phyloP scores from a whole-genome alignment of 2,329 filamentous ascomycete species.

The Zasmidium citrigriseum region DNA sequence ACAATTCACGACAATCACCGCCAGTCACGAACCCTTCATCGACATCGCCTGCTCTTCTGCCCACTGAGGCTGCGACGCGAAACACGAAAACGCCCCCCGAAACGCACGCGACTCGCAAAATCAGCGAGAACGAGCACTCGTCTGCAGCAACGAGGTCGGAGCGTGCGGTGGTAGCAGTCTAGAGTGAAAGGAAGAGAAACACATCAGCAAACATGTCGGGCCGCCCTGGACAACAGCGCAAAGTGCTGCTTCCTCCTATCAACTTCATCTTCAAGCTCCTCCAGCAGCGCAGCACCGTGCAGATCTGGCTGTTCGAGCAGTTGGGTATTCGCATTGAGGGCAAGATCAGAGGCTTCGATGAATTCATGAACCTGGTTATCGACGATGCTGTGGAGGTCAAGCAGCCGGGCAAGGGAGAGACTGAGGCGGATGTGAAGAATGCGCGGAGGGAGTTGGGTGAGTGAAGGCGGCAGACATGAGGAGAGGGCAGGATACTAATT shows the following conservation, averaged over 20 bases:
- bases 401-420: slow-evolving; percentile 28
- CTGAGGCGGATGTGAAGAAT: slow-evolving; percentile 22
- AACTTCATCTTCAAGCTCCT: slow-evolving; percentile 95
- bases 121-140: neutral
- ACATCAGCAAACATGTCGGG: slow-evolving; percentile 51
- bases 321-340: slow-evolving; percentile 91
- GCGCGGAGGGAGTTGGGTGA: slow-evolving; percentile 21
- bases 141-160: no score
- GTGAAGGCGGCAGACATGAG: slow-evolving; percentile 1
- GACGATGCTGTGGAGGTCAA: slow-evolving; percentile 94
- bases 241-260: slow-evolving; percentile 74
- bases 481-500: slow-evolving; percentile 9
- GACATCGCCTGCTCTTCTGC: no score
- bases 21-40: no score
- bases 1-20: no score
- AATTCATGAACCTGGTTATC: slow-evolving; percentile 98
- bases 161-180: no score
- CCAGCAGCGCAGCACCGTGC: slow-evolving; percentile 78
- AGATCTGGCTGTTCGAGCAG: slow-evolving; percentile 97
- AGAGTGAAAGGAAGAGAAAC: neutral
- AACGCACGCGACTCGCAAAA: no score
- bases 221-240: slow-evolving; percentile 54
- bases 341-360: slow-evolving; percentile 95
- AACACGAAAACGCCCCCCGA: no score
- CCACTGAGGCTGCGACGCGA: no score